Base-by-base conservation (phyloP, 208 protist genomes). In the Crithidia mellificae region DNA sequence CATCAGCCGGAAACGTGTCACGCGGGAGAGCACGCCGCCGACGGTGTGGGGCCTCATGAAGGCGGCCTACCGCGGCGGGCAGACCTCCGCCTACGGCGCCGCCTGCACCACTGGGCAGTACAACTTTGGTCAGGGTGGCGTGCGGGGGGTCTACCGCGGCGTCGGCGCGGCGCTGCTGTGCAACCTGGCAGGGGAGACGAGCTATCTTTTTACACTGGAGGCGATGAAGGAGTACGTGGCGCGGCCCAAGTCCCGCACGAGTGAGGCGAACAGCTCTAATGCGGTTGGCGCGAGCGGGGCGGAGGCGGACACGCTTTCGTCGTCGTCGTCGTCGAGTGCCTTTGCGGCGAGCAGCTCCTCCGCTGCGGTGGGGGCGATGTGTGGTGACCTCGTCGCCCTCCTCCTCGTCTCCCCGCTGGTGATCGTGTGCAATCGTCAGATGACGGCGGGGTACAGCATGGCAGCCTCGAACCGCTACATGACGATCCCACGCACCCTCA, bases 391-490 rank as follows among this genome's bases (percentile, higher is more conserved):
- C 17, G 84, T 83, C 32, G 56, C 90, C 15, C 78, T 93, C 20
- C 52, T 88, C 24, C 54, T 92, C 53, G 73, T 86, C 52, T 90
- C 84, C 0, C 90, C 90, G 0, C 55, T 91, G 7, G 78, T 81
- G 20, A 77, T 96, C 24, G 77, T 93, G 36, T 81, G 74, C 58
- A 92, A 92, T 62, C 73, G 86, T 5, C 90, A 96, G 66, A 90
- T 96, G 81, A 96, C 90, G 20, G 80, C 90, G 44, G 80, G 76
- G 3, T 93, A 90, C 53, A 86, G 90, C 29, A 85, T 96, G 78
- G 65, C 84, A 12, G 47, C 72, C 14, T 22, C 57, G 3, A 93
- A 90, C 63, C 12, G 15, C 9, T 96, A 96, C 68, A 36, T 32
- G 12, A 72, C 20, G 27, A 64, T 80, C 14, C 69, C 59, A 30